Evolutionary conservation across 75 land plant genomes (phyloP).

Genomic region (Picea sitchensis): DNA sequence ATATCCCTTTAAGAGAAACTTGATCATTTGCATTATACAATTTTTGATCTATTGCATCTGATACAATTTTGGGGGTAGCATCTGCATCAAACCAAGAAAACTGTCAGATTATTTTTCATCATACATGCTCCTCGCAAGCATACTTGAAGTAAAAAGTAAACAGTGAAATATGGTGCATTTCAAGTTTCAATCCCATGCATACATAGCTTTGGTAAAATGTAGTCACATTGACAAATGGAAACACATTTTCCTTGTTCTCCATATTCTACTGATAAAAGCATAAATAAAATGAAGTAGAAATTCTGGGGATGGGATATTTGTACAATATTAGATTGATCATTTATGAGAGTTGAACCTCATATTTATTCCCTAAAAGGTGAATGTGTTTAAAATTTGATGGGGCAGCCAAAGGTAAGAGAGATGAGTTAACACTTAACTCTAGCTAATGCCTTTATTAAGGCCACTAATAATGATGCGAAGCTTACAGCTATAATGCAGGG

Average conservation of each 20-base stretch:
- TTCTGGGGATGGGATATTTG: not conserved
- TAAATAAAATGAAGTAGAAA: not conserved
- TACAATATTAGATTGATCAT: not conserved
- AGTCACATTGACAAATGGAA: not conserved
- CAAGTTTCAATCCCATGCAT: not conserved
- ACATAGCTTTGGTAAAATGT: not conserved
- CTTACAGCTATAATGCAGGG: too few species aligned
- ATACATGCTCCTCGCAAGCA: not conserved
- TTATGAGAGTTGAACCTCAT: not conserved
- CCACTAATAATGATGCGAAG: too few species aligned
- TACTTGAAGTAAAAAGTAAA: not conserved
- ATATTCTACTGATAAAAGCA: not conserved
- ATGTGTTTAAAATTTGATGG: too few species aligned
- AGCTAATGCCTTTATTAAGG: too few species aligned
- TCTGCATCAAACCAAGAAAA: not conserved
- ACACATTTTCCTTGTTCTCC: not conserved
- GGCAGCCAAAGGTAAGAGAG: too few species aligned
- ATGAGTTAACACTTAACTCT: too few species aligned
- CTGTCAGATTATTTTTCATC: not conserved
- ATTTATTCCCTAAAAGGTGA: too few species aligned
- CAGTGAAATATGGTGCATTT: not conserved
- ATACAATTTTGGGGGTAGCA: not conserved
- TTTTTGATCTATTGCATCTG: not conserved
- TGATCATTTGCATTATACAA: not conserved
- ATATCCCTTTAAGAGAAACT: slow-evolving; percentile 1